Conservation (phyloP, 768 basidiomycete genomes). For the Collybia nuda region DNA sequence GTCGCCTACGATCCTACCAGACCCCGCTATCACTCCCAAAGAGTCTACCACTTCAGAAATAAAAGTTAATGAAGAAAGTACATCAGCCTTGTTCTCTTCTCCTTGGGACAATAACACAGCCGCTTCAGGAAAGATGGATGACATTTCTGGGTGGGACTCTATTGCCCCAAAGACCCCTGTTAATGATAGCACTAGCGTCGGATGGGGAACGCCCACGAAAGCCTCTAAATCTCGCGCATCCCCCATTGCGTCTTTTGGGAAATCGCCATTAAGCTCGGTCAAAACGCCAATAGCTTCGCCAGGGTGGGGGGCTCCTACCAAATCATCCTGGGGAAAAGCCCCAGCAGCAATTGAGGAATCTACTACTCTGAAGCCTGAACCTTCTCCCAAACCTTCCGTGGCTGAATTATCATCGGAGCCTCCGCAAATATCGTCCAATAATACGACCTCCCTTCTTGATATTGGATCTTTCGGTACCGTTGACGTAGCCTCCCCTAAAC, state of each 20-base stretch:
- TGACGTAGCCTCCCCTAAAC: neutral
- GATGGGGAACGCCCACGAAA: conserved; percentile 7
- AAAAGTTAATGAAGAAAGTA: conserved; percentile 5
- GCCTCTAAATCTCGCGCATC: conserved; percentile 6
- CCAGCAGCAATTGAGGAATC: neutral
- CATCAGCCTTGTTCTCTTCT: conserved; percentile 8
- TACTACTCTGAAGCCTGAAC: neutral
- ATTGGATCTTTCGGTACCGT: too few relatives aligned
- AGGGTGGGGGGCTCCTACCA: neutral
- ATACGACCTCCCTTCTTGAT: too few relatives aligned
- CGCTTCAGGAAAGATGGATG: neutral
- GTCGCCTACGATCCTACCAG: conserved; percentile 14
- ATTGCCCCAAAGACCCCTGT: neutral
- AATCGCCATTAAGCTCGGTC: neutral
- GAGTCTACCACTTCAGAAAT: conserved; percentile 4
- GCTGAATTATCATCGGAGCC: too few relatives aligned
- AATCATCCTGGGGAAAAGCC: neutral
- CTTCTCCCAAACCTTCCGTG: too few relatives aligned
- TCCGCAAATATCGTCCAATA: too few relatives aligned
- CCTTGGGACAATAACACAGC: neutral
- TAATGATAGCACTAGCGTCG: conserved; percentile 1
- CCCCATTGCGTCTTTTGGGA: conserved; percentile 3
- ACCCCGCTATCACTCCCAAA: conserved; percentile 11
- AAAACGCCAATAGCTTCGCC: conserved; percentile 6
- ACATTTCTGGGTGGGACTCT: neutral